A percentile compares a stretch with the other conserved stretches of the same genome.
Conservation (phyloP, 305 asterid genomes). For the Fraxinus dipetala region DNA sequence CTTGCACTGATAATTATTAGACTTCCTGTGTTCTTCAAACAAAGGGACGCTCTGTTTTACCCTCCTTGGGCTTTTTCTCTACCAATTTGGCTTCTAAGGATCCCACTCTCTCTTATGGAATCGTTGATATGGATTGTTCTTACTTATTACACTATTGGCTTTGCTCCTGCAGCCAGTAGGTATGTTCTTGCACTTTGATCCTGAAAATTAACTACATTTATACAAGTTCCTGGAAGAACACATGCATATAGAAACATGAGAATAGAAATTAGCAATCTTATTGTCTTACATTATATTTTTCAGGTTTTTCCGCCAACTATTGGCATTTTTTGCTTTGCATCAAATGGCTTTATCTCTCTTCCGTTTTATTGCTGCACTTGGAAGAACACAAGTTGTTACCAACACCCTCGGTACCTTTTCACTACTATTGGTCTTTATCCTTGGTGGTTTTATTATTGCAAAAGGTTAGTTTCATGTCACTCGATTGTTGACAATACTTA, state of each 20-base stretch:
- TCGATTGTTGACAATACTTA: neutral
- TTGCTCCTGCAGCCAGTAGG: conserved; percentile 83
- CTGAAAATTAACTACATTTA: neutral
- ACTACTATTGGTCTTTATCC: conserved; percentile 74
- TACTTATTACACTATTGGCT: conserved; percentile 87
- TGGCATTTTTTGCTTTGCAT: conserved; percentile 76
- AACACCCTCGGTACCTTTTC: conserved; percentile 73
- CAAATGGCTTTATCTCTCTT: conserved; percentile 88
- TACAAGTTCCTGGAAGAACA: neutral
- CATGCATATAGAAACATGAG: neutral
- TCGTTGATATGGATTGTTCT: conserved; percentile 77
- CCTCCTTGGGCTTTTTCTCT: conserved; percentile 95
- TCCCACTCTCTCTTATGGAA: conserved; percentile 78
- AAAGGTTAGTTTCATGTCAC: conserved; percentile 51
- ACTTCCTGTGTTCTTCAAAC: conserved; percentile 90
- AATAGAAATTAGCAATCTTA: neutral
- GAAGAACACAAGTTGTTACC: conserved; percentile 82
- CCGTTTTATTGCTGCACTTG: conserved; percentile 73
- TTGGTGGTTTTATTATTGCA: conserved; percentile 86
- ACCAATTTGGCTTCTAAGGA: conserved; percentile 77
- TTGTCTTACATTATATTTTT: conserved; percentile 5
- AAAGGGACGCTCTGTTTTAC: conserved; percentile 72
- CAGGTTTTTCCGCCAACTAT: conserved; percentile 82
- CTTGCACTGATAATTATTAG: conserved; percentile 67
- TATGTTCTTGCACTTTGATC: conserved; percentile 29